Base-by-base conservation (phyloP, 192 early-diverging fungal genomes). In the Rhizoclosmatium globosum region DNA sequence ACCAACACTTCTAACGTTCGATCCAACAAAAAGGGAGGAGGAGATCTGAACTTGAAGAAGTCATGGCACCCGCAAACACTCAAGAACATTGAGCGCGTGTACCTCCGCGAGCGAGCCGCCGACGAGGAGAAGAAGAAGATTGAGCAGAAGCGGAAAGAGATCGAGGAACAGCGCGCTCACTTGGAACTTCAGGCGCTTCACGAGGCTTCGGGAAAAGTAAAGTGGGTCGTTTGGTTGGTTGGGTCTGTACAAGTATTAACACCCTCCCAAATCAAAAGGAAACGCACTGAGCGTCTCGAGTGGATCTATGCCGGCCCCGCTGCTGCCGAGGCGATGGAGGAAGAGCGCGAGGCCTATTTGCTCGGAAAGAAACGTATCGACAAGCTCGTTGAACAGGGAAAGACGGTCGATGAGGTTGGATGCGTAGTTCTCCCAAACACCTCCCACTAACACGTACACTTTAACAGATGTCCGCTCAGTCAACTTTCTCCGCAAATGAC, bases 1-100 rank as follows among this genome's bases (percentile, higher is more conserved):
- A 31, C 31, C 31, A 31, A 31, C 31, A 31, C 31, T 31, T 31
- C 31, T 31, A 31, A 31, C 0, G 31, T 31, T 31, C 31, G 0
- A 31, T 31, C 31, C 31, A 31, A 31, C 31, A 57, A 72, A 50
- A 50, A 23, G 70, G 70, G 70, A 39, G 70, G 70, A 72, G 70
- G 70, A 21, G 70, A 72, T 50, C 50, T 72, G 19, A 85, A 68
- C 79, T 89, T 97, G 89, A 97, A 98, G 93, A 99, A 98, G 87
- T 95, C 93, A 45, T 99, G 96, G 96, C 97, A 98, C 91, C 95
- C 97, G 73, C 87, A 89, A 74, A 97, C 96, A 45, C 90, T 94
- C 69, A 91, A 92, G 56, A 97, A 98, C 85, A 95, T 95, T 85
- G 97, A 97, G 67, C 91, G 92, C 74, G 91, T 96, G 39, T 96